Evolutionary conservation across 2,329 filamentous ascomycete genomes (phyloP).

Genomic region (Pseudogymnoascus verrucosus): DNA sequence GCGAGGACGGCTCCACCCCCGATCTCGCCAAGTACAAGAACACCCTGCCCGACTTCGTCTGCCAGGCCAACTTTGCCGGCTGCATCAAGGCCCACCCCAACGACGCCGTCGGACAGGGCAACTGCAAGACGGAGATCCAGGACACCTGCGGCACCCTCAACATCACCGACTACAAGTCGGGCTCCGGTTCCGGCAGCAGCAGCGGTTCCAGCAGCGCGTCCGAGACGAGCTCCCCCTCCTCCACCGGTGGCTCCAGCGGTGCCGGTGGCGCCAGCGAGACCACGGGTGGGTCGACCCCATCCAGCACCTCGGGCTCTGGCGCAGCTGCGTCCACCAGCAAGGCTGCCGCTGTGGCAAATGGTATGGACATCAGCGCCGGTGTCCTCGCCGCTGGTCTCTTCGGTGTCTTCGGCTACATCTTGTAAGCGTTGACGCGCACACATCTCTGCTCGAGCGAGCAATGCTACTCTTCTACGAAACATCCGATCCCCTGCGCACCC

Average conservation of each 20-base stretch:
- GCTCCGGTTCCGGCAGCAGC: conserved; percentile 25
- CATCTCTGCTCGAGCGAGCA: background rate
- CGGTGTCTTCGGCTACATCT: conserved; percentile 45
- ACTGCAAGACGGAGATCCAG: conserved; percentile 35
- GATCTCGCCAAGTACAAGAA: conserved; percentile 43
- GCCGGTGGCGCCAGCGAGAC: conserved; percentile 21
- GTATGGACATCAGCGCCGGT: conserved; percentile 36
- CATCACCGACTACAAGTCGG: conserved; percentile 24
- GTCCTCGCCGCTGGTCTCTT: conserved; percentile 44
- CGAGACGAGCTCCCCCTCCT: conserved; percentile 22
- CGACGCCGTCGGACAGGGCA: conserved; percentile 36
- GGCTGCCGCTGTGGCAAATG: conserved; percentile 28
- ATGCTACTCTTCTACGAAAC: conserved; percentile 1
- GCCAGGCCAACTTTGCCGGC: conserved; percentile 42
- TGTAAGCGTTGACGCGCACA: conserved; percentile 34
- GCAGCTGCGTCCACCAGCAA: conserved; percentile 23
- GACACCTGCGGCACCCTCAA: conserved; percentile 45
- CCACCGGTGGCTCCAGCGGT: conserved; percentile 15
- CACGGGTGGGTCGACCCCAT: conserved; percentile 32
- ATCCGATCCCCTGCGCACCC: background rate
- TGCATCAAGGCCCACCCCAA: conserved; percentile 39
- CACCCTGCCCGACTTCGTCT: conserved; percentile 54
- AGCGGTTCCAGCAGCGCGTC: conserved; percentile 20
- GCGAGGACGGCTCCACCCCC: conserved; percentile 45
- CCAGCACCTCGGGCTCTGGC: conserved; percentile 18